Evolutionary conservation across 2,329 filamentous ascomycete genomes (phyloP), one percentile per base, ranked within the genome.

Genomic region (Ophiostoma quercus): DNA sequence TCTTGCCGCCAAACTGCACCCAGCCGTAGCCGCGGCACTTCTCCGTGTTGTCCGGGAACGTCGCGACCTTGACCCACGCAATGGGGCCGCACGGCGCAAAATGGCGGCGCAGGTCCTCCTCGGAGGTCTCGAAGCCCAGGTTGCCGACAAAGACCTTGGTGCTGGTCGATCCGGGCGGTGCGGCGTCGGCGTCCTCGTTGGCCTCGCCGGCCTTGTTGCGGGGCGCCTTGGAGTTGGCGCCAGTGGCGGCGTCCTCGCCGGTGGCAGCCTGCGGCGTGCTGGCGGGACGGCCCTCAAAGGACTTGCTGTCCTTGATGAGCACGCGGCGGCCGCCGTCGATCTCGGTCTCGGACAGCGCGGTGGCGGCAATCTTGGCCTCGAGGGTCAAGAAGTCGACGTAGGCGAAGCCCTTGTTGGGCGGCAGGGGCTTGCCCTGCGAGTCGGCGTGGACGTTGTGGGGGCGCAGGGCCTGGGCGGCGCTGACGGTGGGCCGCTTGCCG

Each of bases 1-100:
- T 68, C 65, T 69, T 67, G 66, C 69, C 67, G 77, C 90, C 89
- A 79, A 98, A 99, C 72, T 92, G 92, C 72, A 99, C 88, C 94
- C 95, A 99, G 6, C 90, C 95, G 80, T 90, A 99, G 22, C 95
- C 96, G 82, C 98, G 98, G 83, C 95, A 99, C 82, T 98, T 99
- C 62, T 95, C 95, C 25, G 90, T 90, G 41, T 74, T 74, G 79
- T 99, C 96, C 79, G 98, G 92, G 77, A 99, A 99, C 0, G 94
- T 97, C 2, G 95, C 95, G 74, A 98, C 83, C 80, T 96, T 94
- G 73, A 92, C 86, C 81, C 91, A 91, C 68, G 89, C 87, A 72
- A 98, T 87, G 72, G 89, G 84, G 67, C 95, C 95, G 77, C 94
- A 98, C 78, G 90, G 92, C 67, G 85, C 85, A 78, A 97, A 98